phyloP scores from a whole-genome alignment of 176 grass and related monocot genomes.

The Phoenix dactylifera region DNA sequence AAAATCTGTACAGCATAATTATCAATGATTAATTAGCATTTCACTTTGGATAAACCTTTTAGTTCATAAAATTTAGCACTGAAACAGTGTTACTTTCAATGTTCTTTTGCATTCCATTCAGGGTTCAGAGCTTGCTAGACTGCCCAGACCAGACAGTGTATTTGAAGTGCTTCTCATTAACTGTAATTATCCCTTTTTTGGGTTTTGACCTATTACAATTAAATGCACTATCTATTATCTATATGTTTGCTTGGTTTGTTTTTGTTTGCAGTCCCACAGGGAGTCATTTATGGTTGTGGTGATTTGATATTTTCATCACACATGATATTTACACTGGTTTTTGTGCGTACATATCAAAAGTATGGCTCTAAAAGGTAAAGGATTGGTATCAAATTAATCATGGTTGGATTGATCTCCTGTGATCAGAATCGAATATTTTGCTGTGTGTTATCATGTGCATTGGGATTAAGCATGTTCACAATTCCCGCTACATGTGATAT shows the following conservation, averaged over 20 bases:
- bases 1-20: neutral
- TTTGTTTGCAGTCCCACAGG: slow-evolving; percentile 67
- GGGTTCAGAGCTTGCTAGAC: slow-evolving; percentile 72
- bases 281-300: slow-evolving; percentile 85
- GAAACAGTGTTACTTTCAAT: neutral
- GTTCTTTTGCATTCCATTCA: slow-evolving; percentile 26
- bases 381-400: too few relatives aligned
- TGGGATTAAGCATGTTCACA: too few relatives aligned
- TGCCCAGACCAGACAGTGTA: slow-evolving; percentile 68
- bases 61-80: neutral
- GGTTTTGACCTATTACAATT: slow-evolving; percentile 14
- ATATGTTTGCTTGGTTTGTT: neutral
- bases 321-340: slow-evolving; percentile 97
- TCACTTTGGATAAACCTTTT: neutral
- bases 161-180: slow-evolving; percentile 84
- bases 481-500: too few relatives aligned
- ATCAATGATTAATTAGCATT: neutral
- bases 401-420: too few relatives aligned
- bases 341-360: slow-evolving; percentile 83
- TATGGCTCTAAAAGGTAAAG: slow-evolving; percentile 84
- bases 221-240: neutral
- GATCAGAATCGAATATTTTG: too few relatives aligned
- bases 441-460: too few relatives aligned
- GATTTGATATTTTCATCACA: slow-evolving; percentile 99
- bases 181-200: slow-evolving; percentile 32